A percentile compares a stretch with the other conserved stretches of the same genome.
phyloP scores from a whole-genome alignment of 2,329 filamentous ascomycete genomes.

The Paecilomyces sp. region DNA sequence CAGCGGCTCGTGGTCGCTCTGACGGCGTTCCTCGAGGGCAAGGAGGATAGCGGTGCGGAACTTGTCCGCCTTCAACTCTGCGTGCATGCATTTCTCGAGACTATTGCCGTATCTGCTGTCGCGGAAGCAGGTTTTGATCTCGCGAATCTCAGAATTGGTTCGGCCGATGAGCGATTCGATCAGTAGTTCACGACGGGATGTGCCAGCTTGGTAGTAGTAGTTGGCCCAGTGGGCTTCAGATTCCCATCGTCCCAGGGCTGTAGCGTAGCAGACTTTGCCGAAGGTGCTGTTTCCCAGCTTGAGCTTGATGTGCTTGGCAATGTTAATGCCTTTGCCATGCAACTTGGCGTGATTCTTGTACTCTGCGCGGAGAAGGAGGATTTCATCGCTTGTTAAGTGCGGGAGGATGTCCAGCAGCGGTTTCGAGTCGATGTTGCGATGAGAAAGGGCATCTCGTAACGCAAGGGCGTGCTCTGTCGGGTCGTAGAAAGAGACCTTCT shows the following conservation, averaged over 20 bases:
- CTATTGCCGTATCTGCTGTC: constrained; percentile 88
- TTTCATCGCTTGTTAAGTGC: constrained; percentile 74
- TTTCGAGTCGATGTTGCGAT: constrained; percentile 60
- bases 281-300: constrained; percentile 49
- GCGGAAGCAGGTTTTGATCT: constrained; percentile 80
- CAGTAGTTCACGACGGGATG: constrained; percentile 75
- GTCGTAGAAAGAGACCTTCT: constrained; percentile 73
- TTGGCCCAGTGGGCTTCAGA: constrained; percentile 97
- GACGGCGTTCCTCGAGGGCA: constrained; percentile 72
- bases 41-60: constrained; percentile 83
- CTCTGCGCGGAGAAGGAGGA: constrained; percentile 75
- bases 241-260: constrained; percentile 84
- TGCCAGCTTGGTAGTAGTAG: constrained; percentile 90
- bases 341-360: constrained; percentile 84
- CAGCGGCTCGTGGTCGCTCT: constrained; percentile 68
- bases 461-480: constrained; percentile 69
- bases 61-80: constrained; percentile 90
- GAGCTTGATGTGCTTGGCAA: constrained; percentile 45
- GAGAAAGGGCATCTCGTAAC: constrained; percentile 67
- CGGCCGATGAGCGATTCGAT: constrained; percentile 92
- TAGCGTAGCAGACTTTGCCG: constrained; percentile 86
- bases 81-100: constrained; percentile 77
- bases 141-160: constrained; percentile 74
- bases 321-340: constrained; percentile 41
- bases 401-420: constrained; percentile 79